Evolutionary conservation across 2,329 filamentous ascomycete genomes (phyloP), one percentile per base, ranked within the genome.

Genomic region (Verticillium dahliae): DNA sequence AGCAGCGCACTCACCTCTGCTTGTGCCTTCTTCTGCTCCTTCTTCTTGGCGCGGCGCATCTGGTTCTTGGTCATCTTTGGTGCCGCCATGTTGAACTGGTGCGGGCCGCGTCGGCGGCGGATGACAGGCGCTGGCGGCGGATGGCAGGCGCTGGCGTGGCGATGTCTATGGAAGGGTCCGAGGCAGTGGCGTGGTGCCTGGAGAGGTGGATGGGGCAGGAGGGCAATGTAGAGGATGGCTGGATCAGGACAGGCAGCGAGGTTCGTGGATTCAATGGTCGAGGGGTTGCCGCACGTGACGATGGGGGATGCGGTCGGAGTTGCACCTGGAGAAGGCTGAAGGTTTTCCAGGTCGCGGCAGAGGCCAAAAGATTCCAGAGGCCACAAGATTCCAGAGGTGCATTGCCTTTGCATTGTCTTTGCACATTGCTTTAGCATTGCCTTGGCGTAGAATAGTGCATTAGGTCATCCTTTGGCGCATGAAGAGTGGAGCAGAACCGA

Each of bases 11-110:
- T 34, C 60, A 85, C 85, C 69, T 86, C 79, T 74, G 84, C 78
- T 59, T 83, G 78, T 67, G 85, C 76, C 70, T 87, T 87, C 79
- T 96, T 96, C 73, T 91, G 86, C 70, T 92, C 90, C 87, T 97
- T 97, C 85, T 95, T 97, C 81, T 94, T 93, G 57, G 92, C 90
- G 74, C 94, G 88, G 74, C 92, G 86, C 81, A 93, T 89, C 78
- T 96, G 92, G 77, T 97, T 97, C 81, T 97, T 98, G 74, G 90
- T 92, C 80, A 90, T 87, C 80, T 94, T 96, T 67, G 82, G 76
- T 67, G 80, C 75, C 70, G 84, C 85, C 86, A 88, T 89, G 72
- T 74, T 80, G 76, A 22, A 62, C 57, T 50, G 45, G 11, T 50
- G 45, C 45, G 22, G 45, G 45, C 45, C 45, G 45, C 45, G 45